Conservation (phyloP, 495 filamentous ascomycete species). For the Podospora didyma region DNA sequence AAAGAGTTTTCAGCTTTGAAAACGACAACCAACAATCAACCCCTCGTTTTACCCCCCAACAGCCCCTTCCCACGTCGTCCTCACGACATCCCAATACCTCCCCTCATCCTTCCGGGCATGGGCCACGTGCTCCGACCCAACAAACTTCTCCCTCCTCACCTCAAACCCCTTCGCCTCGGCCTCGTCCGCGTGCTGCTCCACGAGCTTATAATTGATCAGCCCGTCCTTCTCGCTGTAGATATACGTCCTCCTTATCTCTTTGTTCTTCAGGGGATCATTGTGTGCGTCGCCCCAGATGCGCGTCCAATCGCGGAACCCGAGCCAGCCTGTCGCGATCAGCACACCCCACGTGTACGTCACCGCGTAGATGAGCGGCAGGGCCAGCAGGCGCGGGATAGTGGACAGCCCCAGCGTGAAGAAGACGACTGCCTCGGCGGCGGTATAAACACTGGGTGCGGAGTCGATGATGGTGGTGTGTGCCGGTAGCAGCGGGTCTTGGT, state of each 20-base stretch:
- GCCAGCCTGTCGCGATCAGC: too few relatives aligned
- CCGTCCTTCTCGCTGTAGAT: constrained; percentile 33
- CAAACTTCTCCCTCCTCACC: constrained; percentile 28
- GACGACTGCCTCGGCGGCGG: neutral
- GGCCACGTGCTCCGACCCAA: constrained; percentile 30
- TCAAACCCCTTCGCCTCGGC: constrained; percentile 21
- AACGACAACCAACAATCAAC: too few relatives aligned
- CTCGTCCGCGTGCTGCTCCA: constrained; percentile 29
- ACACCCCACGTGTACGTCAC: too few relatives aligned
- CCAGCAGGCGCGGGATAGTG: too few relatives aligned
- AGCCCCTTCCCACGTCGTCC: constrained; percentile 25
- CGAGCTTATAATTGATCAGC: constrained; percentile 28
- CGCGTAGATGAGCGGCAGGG: too few relatives aligned
- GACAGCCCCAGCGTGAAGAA: too few relatives aligned
- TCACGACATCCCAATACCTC: constrained; percentile 33
- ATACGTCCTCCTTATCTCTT: constrained; percentile 30
- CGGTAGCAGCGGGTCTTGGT: constrained; percentile 11
- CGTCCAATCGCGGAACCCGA: too few relatives aligned
- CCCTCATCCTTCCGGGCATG: constrained; percentile 26
- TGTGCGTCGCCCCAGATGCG: too few relatives aligned
- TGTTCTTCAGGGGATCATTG: constrained; percentile 6
- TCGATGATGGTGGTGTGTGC: constrained; percentile 29
- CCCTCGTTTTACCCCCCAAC: too few relatives aligned
- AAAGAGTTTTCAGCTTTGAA: too few relatives aligned
- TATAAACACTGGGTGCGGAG: constrained; percentile 23